Percentiles rank a stretch among this genome's conserved stretches.
These are phyloP conservation scores for Ogataea siamensis DNA, from an alignment of 805 yeast species.

Conservation along the genomic window DNA sequence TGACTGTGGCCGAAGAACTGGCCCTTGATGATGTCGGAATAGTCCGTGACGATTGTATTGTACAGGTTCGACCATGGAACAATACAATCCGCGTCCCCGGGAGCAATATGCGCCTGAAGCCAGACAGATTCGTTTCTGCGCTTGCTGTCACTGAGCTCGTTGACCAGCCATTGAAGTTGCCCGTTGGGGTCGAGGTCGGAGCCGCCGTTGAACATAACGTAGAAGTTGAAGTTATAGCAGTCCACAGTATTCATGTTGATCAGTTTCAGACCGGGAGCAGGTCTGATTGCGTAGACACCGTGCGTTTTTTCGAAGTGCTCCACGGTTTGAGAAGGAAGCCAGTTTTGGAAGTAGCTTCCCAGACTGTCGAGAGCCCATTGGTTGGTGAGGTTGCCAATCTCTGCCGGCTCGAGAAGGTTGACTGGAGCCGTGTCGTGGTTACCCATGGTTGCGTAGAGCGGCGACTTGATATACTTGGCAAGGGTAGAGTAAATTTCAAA, in stretches of 20 bases:
- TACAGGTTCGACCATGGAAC: constrained; percentile 5
- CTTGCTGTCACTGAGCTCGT: constrained; percentile 2
- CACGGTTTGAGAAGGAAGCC: constrained; percentile 1
- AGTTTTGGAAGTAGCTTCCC: constrained; percentile 1
- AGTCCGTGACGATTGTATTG: constrained; percentile 1
- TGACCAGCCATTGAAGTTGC: constrained; percentile 3
- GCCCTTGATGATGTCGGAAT: constrained; percentile 5
- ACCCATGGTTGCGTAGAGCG: constrained; percentile 1
- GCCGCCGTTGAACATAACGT: not conserved
- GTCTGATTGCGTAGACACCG: constrained; percentile 1
- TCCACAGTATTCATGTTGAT: constrained; percentile 3
- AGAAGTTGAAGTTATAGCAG: constrained; percentile 3
- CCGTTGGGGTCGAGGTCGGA: constrained; percentile 1
- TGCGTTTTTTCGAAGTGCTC: not conserved
- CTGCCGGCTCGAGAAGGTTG: not conserved
- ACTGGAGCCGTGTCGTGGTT: constrained; percentile 5
- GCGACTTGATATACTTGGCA: not conserved
- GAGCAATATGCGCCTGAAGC: constrained; percentile 2
- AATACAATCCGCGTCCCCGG: constrained; percentile 2
- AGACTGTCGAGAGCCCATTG: constrained; percentile 2
- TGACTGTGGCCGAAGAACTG: constrained; percentile 5
- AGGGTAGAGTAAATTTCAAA: not conserved
- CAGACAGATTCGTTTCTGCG: not conserved
- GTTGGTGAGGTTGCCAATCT: not conserved
- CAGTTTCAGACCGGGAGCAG: constrained; percentile 4